phyloP scores from a whole-genome alignment of 23 red algal genomes.

The Pyropia yezoensis region DNA sequence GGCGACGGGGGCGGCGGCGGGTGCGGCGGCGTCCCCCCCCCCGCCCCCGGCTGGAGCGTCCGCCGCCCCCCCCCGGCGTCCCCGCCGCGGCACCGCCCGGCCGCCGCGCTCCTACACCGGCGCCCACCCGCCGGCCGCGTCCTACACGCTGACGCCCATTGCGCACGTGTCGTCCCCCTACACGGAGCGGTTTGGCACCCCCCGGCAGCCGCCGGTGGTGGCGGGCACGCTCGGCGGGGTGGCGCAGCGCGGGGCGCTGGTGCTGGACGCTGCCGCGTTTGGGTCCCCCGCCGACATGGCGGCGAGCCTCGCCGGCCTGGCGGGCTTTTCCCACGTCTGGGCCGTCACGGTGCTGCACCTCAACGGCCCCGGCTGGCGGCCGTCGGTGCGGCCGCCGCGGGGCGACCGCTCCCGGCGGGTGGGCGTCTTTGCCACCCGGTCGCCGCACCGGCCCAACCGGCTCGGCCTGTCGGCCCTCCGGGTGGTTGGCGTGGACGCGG shows the following conservation, averaged over 20 bases:
- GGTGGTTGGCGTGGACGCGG: conserved; percentile 42
- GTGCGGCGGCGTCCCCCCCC: too few species aligned
- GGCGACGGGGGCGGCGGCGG: too few species aligned
- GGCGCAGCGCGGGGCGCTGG: conserved; percentile 36
- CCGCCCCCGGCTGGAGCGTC: too few species aligned
- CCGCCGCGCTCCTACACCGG: too few species aligned
- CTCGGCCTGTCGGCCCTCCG: conserved; percentile 45
- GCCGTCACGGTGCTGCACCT: conserved; percentile 57
- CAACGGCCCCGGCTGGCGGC: conserved; percentile 48
- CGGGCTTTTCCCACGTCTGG: conserved; percentile 58
- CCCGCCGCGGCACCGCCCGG: too few species aligned
- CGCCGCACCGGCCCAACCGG: conserved; percentile 62
- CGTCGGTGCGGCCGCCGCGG: conserved; percentile 50
- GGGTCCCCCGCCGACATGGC: conserved; percentile 17
- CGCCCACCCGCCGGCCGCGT: too few species aligned
- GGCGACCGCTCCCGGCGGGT: conserved; percentile 28
- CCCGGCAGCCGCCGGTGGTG: conserved; percentile 49
- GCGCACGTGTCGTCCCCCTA: neutral
- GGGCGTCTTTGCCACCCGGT: conserved; percentile 65
- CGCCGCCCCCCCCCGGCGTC: too few species aligned
- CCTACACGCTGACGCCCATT: neutral
- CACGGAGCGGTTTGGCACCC: conserved; percentile 70
- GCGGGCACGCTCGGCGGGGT: conserved; percentile 46
- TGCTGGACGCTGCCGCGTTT: conserved; percentile 11
- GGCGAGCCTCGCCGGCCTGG: conserved; percentile 31